Evolutionary conservation across 2,329 filamentous ascomycete genomes (phyloP).

Genomic region (Cadophora luteo-olivacea): DNA sequence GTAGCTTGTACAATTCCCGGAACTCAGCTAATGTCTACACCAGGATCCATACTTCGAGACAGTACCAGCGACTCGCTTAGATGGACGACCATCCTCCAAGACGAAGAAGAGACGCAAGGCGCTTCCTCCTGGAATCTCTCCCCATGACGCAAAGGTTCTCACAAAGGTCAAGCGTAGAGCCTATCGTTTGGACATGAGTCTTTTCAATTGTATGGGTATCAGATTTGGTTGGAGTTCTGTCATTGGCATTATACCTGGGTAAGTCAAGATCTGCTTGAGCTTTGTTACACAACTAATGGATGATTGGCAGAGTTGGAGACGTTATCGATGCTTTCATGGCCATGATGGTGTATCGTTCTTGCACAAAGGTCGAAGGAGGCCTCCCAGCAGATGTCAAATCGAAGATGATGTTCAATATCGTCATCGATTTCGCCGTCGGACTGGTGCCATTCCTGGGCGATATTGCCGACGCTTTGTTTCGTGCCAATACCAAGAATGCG

Average conservation of each 20-base stretch:
- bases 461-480: conserved; percentile 68
- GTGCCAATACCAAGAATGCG: conserved; percentile 79
- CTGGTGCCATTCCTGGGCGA: conserved; percentile 81
- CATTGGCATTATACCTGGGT: conserved; percentile 83
- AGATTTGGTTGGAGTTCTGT: conserved; percentile 89
- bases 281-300: conserved; percentile 29
- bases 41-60: conserved; percentile 92
- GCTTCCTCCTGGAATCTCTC: conserved; percentile 80
- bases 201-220: conserved; percentile 83
- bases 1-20: background rate
- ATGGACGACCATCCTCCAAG: conserved; percentile 71
- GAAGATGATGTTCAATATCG: conserved; percentile 83
- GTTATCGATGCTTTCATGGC: conserved; percentile 75
- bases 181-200: conserved; percentile 82
- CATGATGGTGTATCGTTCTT: conserved; percentile 75
- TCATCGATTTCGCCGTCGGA: conserved; percentile 75
- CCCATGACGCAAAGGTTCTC: conserved; percentile 81
- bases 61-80: conserved; percentile 74
- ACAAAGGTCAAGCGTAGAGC: conserved; percentile 86
- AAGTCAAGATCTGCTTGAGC: conserved; percentile 49
- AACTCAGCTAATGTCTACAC: conserved; percentile 13
- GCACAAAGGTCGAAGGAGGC: conserved; percentile 77
- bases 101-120: conserved; percentile 86
- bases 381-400: conserved; percentile 66
- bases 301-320: conserved; percentile 70